A percentile compares a stretch with the other conserved stretches of the same genome.
Evolutionary conservation across 805 yeast species (phyloP).

Genomic region (Myxozyma vanderwaltii): DNA sequence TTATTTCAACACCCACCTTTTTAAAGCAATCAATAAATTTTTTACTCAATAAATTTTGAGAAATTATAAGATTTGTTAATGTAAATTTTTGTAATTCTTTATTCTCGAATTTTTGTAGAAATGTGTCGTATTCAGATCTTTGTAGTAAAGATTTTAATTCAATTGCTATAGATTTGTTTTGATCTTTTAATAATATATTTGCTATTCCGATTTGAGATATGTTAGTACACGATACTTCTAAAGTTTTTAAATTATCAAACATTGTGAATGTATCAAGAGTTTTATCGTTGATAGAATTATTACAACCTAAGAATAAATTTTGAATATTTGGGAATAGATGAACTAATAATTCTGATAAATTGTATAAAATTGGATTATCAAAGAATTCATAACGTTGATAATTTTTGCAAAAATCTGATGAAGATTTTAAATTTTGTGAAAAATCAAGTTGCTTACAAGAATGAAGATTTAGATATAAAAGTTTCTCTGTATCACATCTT

Average conservation of each 20-base stretch:
- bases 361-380: constrained; percentile 5
- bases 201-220: not conserved
- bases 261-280: constrained; percentile 9
- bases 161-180: not conserved
- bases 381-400: constrained; percentile 9
- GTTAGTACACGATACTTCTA: constrained; percentile 3
- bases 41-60: not conserved
- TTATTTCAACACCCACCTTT: not conserved
- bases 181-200: not conserved
- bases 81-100: not conserved
- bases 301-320: constrained; percentile 13
- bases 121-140: not conserved
- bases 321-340: constrained; percentile 16
- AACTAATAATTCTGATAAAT: constrained; percentile 8
- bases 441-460: constrained; percentile 12
- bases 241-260: constrained; percentile 3
- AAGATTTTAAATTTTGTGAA: not conserved
- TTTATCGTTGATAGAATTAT: constrained; percentile 5
- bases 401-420: constrained; percentile 14
- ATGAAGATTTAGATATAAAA: constrained; percentile 10
- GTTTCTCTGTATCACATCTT: constrained; percentile 9
- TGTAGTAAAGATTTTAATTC: not conserved
- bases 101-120: not conserved
- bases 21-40: not conserved
- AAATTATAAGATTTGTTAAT: not conserved